phyloP scores from a whole-genome alignment of 768 basidiomycete genomes.

The Filobasidium floriforme region DNA sequence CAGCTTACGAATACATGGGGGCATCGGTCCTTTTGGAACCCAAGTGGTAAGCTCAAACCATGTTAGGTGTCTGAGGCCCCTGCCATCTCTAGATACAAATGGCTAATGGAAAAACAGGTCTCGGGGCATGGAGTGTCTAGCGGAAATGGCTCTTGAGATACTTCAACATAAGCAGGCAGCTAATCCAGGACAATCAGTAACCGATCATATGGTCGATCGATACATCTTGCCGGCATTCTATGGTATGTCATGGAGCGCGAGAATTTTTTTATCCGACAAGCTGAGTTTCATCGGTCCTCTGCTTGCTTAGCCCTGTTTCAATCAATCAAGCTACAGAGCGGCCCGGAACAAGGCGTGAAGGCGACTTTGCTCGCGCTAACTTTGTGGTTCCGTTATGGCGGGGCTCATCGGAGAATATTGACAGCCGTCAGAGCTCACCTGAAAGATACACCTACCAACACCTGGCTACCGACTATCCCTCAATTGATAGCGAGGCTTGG shows the following conservation, averaged over 20 bases:
- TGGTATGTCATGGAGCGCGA: conserved; percentile 23
- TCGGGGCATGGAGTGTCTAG: conserved; percentile 28
- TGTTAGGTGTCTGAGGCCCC: conserved; percentile 3
- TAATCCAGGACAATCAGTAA: conserved; percentile 16
- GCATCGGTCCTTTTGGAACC: conserved; percentile 34
- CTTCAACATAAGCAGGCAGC: conserved; percentile 31
- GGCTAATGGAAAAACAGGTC: conserved; percentile 25
- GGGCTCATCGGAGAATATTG: conserved; percentile 33
- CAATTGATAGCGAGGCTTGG: conserved; percentile 44
- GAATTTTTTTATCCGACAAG: not conserved
- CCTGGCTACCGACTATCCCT: conserved; percentile 40
- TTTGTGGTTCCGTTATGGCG: conserved; percentile 44
- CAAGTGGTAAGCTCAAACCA: conserved; percentile 27
- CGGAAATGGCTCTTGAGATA: conserved; percentile 31
- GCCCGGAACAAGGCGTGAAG: conserved; percentile 39
- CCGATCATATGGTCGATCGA: not conserved
- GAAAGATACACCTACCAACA: conserved; percentile 24
- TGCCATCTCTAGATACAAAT: not conserved
- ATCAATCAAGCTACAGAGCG: conserved; percentile 29
- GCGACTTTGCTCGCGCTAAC: conserved; percentile 40
- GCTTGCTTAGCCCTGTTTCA: conserved; percentile 32
- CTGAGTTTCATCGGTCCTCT: no score
- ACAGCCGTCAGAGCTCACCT: conserved; percentile 34
- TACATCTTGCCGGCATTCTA: conserved; percentile 40
- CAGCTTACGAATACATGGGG: conserved; percentile 34